Evolutionary conservation across 148 eudicot species (phyloP), one percentile per base, ranked within the genome.

Genomic region (Silene uniflora): DNA sequence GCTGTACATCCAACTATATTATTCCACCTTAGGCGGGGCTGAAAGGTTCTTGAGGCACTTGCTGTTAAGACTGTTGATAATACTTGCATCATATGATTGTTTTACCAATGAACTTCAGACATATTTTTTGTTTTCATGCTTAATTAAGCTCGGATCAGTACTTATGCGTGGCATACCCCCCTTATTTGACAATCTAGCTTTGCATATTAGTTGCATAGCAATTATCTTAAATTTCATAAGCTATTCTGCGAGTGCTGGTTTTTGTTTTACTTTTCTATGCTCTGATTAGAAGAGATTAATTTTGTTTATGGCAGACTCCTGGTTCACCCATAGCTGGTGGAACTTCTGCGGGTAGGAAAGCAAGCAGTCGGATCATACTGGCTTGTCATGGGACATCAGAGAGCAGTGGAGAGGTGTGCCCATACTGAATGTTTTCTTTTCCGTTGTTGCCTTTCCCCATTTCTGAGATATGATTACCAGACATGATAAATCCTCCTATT

Each of bases 241-340:
- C 22, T 3, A 61, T 23, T 9, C 65, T 21, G 25, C 35, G 14
- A 24, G 19, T 63, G 46, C 17, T 69, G 22, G n/a, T 52, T 52
- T 5, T 69, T 1, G 12, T 19, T 1, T 16, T 46, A 66, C 11
- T 4, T 22, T 49, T 49, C 0, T 22, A 69, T 25, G 16, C 35
- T 70, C 32, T 52, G 19, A 77, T 73, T 27, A 21, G 6, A 35
- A 24, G 42, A 21, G 72, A 49, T 76, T 64, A 54, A 47, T 77
- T 61, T 73, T 56, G 27, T 83, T 67, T 69, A 65, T 72, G 85
- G 87, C 96, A 94, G 98, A 94, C 97, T 80, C 93, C 98, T 74
- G 81, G 81, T 80, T 94, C 98, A 64, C 98, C 98, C 66, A 66
- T 94, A 76, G 89, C 87, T 81, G 84, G 62, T 73, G 97, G 89